A percentile compares a stretch with the other conserved stretches of the same genome.
These are phyloP conservation scores for Tolypocladium tropicale DNA, from an alignment of 2,329 filamentous ascomycete species.

Conservation along the genomic window DNA sequence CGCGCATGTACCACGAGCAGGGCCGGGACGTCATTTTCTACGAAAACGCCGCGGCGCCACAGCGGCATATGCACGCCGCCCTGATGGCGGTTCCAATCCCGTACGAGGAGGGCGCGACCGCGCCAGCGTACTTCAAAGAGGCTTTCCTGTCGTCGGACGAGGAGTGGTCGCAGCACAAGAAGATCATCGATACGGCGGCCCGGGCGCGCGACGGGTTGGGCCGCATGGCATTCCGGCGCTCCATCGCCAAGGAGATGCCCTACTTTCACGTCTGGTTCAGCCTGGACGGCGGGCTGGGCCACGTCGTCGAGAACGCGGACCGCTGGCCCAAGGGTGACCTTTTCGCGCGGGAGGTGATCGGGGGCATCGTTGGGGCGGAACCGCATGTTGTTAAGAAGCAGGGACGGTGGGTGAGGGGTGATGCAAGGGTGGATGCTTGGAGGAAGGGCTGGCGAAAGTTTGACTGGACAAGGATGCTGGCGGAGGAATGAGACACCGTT, in stretches of 20 bases:
- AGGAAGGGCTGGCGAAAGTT: constrained; percentile 83
- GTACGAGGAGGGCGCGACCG: constrained; percentile 80
- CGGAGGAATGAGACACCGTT: constrained; percentile 19
- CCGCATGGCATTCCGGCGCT: constrained; percentile 69
- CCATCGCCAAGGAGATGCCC: constrained; percentile 88
- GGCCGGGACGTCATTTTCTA: constrained; percentile 93
- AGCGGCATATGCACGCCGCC: constrained; percentile 71
- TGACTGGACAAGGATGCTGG: constrained; percentile 65
- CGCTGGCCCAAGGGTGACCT: constrained; percentile 86
- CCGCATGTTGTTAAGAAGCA: constrained; percentile 82
- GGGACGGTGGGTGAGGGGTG: constrained; percentile 68
- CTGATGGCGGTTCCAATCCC: constrained; percentile 82
- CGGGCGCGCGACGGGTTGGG: constrained; percentile 57
- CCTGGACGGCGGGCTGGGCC: constrained; percentile 82
- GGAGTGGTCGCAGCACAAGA: constrained; percentile 93
- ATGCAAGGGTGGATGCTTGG: constrained; percentile 64
- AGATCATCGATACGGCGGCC: constrained; percentile 79
- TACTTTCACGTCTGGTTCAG: constrained; percentile 98
- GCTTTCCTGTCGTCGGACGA: constrained; percentile 81
- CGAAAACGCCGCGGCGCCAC: constrained; percentile 82
- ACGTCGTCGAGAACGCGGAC: constrained; percentile 78
- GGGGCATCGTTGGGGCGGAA: constrained; percentile 79
- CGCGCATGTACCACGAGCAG: constrained; percentile 87
- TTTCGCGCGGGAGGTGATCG: constrained; percentile 85
- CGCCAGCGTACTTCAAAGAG: constrained; percentile 91